These are phyloP conservation scores for Chondrus crispus DNA, from an alignment of 23 red algal genomes.

Conservation along the genomic window DNA sequence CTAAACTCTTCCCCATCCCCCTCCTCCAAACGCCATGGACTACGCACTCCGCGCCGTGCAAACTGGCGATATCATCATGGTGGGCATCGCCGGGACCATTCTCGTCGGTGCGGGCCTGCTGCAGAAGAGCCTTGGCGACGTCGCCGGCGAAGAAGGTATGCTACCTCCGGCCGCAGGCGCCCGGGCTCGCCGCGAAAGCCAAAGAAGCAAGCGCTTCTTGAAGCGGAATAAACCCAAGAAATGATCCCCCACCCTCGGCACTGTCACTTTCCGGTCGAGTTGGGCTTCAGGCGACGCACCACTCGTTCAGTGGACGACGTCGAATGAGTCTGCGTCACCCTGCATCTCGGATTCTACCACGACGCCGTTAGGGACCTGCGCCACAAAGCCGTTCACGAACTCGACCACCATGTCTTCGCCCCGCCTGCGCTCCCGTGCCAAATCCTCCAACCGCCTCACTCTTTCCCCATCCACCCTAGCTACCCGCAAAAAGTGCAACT, in stretches of 20 bases:
- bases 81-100: constrained; percentile 80
- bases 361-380: not conserved
- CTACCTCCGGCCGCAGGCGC: constrained; percentile 91
- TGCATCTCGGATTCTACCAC: no score
- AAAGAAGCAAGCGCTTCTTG: constrained; percentile 74
- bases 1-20: not conserved
- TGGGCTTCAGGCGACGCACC: no score
- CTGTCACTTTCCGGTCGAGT: no score
- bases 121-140: constrained; percentile 83
- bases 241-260: not conserved
- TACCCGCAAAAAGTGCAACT: not conserved
- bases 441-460: not conserved
- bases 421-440: no score
- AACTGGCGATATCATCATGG: constrained; percentile 64
- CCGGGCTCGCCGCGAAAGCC: constrained; percentile 61
- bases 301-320: no score
- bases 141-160: constrained; percentile 78
- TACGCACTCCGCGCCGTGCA: constrained; percentile 8
- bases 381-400: not conserved
- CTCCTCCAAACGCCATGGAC: not conserved
- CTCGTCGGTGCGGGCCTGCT: constrained; percentile 82
- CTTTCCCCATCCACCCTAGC: not conserved
- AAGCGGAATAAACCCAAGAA: constrained; percentile 49
- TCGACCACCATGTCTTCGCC: not conserved
- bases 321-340: no score